Percentiles rank a stretch among this genome's conserved stretches.
phyloP scores from a whole-genome alignment of 495 filamentous ascomycete species.

The Rostrohypoxylon terebratum region DNA sequence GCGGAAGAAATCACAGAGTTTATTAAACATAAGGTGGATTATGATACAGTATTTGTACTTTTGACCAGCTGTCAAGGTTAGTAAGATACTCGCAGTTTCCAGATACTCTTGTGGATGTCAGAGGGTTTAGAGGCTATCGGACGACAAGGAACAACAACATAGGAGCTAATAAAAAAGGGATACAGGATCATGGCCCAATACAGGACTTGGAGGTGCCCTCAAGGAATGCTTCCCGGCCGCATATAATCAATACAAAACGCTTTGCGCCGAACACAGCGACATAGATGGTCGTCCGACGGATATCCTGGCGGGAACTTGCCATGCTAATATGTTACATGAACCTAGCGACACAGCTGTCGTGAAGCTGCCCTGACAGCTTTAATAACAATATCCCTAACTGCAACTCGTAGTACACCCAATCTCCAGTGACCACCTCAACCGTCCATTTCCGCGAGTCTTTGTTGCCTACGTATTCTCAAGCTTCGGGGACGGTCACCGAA shows the following conservation, averaged over 20 bases:
- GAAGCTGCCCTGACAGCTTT: not conserved
- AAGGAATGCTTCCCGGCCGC: not conserved
- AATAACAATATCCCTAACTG: not conserved
- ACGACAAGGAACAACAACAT: not conserved
- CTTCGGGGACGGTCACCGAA: slow-evolving; percentile 1
- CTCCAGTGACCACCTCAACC: not conserved
- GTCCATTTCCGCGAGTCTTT: not conserved
- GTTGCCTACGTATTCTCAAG: slow-evolving; percentile 10
- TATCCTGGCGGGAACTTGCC: not conserved
- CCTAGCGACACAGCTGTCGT: not conserved
- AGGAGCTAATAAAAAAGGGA: not conserved
- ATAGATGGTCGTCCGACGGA: not conserved
- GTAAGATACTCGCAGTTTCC: not conserved
- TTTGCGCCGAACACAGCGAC: not conserved
- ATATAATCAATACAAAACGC: not conserved
- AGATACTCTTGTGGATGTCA: not conserved
- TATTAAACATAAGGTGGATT: not conserved
- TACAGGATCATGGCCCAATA: slow-evolving; percentile 5
- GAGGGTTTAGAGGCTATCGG: not conserved
- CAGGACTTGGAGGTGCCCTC: not conserved
- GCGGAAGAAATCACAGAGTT: not conserved
- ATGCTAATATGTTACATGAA: not conserved
- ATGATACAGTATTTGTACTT: not conserved
- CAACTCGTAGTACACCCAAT: not conserved
- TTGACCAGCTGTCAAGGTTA: slow-evolving; percentile 17